Evolutionary conservation across 495 filamentous ascomycete species (phyloP).

Genomic region (Terfezia claveryi): DNA sequence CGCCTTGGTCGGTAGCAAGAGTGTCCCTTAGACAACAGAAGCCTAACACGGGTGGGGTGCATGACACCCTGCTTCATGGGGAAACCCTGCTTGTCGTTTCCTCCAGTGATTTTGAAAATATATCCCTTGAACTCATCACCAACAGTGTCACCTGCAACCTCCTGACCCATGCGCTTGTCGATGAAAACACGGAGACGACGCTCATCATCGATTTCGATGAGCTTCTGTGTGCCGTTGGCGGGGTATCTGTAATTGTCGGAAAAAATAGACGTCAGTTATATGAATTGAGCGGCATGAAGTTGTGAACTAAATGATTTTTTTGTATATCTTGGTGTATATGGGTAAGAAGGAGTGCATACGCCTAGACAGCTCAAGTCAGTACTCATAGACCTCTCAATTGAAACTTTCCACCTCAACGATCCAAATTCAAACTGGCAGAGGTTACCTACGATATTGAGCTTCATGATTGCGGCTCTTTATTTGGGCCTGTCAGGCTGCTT

Average conservation of each 20-base stretch:
- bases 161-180: conserved; percentile 89
- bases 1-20: conserved; percentile 96
- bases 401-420: conserved; percentile 2
- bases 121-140: conserved; percentile 99
- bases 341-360: conserved; percentile 11
- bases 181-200: conserved; percentile 71
- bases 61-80: conserved; percentile 99
- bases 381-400: background rate
- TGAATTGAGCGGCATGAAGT: no score
- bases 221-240: conserved; percentile 96
- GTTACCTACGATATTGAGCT: conserved; percentile 17
- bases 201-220: conserved; percentile 97
- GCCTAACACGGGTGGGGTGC: conserved; percentile 91
- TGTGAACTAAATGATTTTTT: background rate
- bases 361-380: conserved; percentile 3
- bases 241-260: conserved; percentile 27
- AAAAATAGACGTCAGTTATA: conserved; percentile 4
- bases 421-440: background rate
- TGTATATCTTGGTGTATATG: background rate
- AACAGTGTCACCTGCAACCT: conserved; percentile 81
- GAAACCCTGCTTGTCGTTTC: conserved; percentile 99
- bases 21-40: conserved; percentile 79
- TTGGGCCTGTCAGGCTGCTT: background rate
- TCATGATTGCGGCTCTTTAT: conserved; percentile 9
- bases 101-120: conserved; percentile 92